A percentile compares a stretch with the other conserved stretches of the same genome.
Conservation (phyloP, 106 monocot species). For the Amphibolis antarctica region DNA sequence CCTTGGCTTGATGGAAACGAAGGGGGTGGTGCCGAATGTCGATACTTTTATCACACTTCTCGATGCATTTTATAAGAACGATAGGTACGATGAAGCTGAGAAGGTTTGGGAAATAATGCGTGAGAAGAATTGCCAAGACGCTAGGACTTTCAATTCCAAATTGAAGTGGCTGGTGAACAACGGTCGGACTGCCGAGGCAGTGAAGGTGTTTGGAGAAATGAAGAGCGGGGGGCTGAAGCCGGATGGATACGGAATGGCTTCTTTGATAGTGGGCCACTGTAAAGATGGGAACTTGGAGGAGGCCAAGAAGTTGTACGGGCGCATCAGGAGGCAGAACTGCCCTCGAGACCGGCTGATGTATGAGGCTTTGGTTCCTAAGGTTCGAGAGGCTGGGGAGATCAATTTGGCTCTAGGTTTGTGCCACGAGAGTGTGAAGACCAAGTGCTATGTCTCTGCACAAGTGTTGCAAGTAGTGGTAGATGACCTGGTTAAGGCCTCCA, state of each 20-base stretch:
- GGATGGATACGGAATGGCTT: slow-evolving; percentile 23
- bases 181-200: slow-evolving; percentile 28
- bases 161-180: slow-evolving; percentile 30
- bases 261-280: slow-evolving; percentile 49
- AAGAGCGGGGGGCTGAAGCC: slow-evolving; percentile 15
- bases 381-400: slow-evolving; percentile 35
- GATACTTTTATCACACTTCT: slow-evolving; percentile 46
- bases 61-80: slow-evolving; percentile 28
- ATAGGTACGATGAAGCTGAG: slow-evolving; percentile 22
- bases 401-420: slow-evolving; percentile 45
- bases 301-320: slow-evolving; percentile 40
- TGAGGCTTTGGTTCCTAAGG: slow-evolving; percentile 28
- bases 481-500: slow-evolving; percentile 34
- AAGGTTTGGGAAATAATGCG: slow-evolving; percentile 45
- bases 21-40: slow-evolving; percentile 20
- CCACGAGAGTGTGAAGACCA: slow-evolving; percentile 33
- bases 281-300: slow-evolving; percentile 42
- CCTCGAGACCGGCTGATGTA: slow-evolving; percentile 34
- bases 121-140: slow-evolving; percentile 32
- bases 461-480: slow-evolving; percentile 41
- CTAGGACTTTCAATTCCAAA: slow-evolving; percentile 50
- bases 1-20: slow-evolving; percentile 33
- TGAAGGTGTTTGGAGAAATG: slow-evolving; percentile 17
- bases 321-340: slow-evolving; percentile 31
- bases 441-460: slow-evolving; percentile 8